Conservation (phyloP, 768 basidiomycete species). For the Tricholoma furcatifolium region DNA sequence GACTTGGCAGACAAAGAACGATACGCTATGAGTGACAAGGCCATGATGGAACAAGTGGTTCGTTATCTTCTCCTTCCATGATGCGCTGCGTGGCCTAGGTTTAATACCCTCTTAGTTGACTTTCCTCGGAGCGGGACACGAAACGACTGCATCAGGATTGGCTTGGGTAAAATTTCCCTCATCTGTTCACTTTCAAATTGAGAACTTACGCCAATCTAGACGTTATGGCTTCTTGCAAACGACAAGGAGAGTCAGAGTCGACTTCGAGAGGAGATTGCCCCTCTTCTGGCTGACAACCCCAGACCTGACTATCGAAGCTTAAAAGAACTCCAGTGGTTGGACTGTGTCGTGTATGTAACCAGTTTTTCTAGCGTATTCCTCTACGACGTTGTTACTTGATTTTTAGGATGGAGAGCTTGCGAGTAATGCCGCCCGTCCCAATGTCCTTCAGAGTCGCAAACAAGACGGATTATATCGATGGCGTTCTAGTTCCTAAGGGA, state of each 20-base stretch:
- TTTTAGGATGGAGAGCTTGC: constrained; percentile 42
- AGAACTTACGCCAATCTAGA: constrained; percentile 24
- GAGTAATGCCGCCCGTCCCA: constrained; percentile 42
- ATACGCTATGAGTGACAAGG: constrained; percentile 44
- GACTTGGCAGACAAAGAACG: constrained; percentile 31
- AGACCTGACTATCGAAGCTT: constrained; percentile 40
- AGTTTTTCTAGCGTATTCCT: not conserved
- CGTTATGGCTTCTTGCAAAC: constrained; percentile 53
- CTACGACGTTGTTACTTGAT: not conserved
- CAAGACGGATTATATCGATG: constrained; percentile 42
- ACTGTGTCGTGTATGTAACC: constrained; percentile 37
- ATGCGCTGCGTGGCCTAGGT: not conserved
- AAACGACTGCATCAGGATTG: constrained; percentile 46
- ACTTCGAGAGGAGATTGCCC: constrained; percentile 52
- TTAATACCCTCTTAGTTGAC: constrained; percentile 31
- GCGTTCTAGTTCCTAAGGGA: constrained; percentile 44
- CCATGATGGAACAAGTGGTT: constrained; percentile 54
- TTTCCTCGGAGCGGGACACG: constrained; percentile 46
- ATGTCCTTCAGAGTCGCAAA: constrained; percentile 35
- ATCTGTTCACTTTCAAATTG: not conserved
- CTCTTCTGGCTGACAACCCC: constrained; percentile 31
- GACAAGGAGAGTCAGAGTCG: constrained; percentile 46
- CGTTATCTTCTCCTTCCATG: constrained; percentile 12
- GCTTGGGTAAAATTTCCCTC: constrained; percentile 39
- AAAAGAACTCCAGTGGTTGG: constrained; percentile 38